Evolutionary conservation across 257 asterid genomes (phyloP).

Genomic region (Apocynum venetum): DNA sequence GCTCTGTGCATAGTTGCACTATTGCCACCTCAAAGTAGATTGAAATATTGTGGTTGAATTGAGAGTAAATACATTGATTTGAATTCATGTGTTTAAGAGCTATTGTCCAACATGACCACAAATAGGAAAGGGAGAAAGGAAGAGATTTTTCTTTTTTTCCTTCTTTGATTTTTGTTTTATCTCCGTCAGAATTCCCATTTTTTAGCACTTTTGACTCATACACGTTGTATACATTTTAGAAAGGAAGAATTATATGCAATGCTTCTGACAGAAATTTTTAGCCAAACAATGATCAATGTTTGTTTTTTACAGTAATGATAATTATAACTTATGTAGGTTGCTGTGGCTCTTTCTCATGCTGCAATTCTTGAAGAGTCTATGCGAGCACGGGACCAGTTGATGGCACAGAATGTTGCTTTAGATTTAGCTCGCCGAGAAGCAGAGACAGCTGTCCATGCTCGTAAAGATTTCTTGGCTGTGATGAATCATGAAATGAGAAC

Average conservation of each 20-base stretch:
- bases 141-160: neutral
- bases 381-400: conserved; percentile 92
- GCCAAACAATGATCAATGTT: neutral
- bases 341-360: conserved; percentile 86
- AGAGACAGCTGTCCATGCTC: conserved; percentile 95
- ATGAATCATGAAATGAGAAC: conserved; percentile 86
- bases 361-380: conserved; percentile 73
- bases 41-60: neutral
- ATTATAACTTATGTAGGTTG: conserved; percentile 43
- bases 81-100: neutral
- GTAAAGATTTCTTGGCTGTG: conserved; percentile 91
- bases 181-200: neutral
- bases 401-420: conserved; percentile 91
- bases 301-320: neutral
- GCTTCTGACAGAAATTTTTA: neutral
- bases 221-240: neutral
- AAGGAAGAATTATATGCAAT: neutral
- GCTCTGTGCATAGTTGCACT: neutral
- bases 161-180: neutral
- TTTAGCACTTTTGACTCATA: neutral
- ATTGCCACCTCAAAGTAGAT: neutral
- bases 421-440: conserved; percentile 95
- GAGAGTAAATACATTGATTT: neutral
- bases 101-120: too few relatives aligned
- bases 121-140: too few relatives aligned